phyloP scores from a whole-genome alignment of 139 green algal genomes.

The Chlamydomonas sphaeroides region DNA sequence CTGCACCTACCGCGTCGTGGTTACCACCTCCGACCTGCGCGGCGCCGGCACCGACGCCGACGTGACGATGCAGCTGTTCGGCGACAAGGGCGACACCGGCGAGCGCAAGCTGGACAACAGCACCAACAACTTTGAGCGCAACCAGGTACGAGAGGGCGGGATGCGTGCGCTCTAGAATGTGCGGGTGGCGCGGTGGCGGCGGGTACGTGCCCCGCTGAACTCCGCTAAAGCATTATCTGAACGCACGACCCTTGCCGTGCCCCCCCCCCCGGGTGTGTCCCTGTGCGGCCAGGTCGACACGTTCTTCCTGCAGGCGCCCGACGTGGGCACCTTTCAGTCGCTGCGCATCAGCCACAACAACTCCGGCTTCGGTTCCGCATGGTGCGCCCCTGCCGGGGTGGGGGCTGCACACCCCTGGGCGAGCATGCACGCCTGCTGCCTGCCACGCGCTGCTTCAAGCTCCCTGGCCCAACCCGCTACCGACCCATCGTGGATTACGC shows the following conservation, averaged over 20 bases:
- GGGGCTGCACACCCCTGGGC: too few species aligned
- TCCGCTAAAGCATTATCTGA: too few species aligned
- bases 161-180: too few species aligned
- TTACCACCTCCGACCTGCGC: constrained; percentile 56
- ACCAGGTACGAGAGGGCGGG: constrained; percentile 12
- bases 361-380: constrained; percentile 53
- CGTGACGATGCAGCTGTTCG: constrained; percentile 57
- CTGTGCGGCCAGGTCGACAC: constrained; percentile 60
- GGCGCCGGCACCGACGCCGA: constrained; percentile 53
- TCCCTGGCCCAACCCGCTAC: too few species aligned
- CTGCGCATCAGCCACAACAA: constrained; percentile 60
- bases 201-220: too few species aligned
- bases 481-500: too few species aligned
- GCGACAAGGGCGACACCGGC: constrained; percentile 64
- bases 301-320: constrained; percentile 62
- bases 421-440: too few species aligned
- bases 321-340: constrained; percentile 56
- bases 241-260: too few species aligned
- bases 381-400: too few species aligned
- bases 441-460: too few species aligned
- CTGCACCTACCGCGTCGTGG: constrained; percentile 59
- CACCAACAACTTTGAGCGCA: constrained; percentile 53
- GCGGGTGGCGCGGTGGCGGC: too few species aligned
- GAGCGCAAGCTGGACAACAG: constrained; percentile 54
- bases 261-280: too few species aligned